Evolutionary conservation across 1,284 basidiomycete species (phyloP), one percentile per base, ranked within the genome.

Genomic region (Flammula alnicola): DNA sequence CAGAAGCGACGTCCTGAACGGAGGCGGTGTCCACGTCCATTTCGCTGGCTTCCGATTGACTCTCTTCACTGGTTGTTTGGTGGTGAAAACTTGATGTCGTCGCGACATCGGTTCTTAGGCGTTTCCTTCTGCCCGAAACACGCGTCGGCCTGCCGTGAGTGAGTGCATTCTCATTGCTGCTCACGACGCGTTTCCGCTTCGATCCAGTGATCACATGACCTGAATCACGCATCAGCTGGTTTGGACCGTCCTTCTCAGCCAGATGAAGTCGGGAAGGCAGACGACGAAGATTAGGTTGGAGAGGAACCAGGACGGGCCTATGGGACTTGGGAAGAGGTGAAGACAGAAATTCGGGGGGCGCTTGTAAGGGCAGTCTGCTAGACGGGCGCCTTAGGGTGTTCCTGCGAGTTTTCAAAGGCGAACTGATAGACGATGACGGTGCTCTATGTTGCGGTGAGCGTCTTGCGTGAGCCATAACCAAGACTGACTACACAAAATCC

Each of bases 181-280:
- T 82, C 51, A 74, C 74, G 59, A 83, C 79, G 77, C 88, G 87
- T 75, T 91, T 91, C 64, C 88, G 76, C 71, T 91, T 91, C 32
- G 78, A 70, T 42, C 88, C 87, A 41, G 76, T 70, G 44, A 74
- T 72, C 41, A 77, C 74, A 60, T 71, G 68, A 51, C 66, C 60
- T 39, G 68, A 68, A 66, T 80, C 72, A 55, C 73, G 76, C 75
- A 81, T 81, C 43, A 63, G 71, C 59, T 65, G 64, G 51, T 67
- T 61, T 23, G 58, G 56, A 26, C 72, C 52, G 40, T 52, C 60
- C 47, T 65, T 72, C 41, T 71, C 66, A 33, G 67, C 54, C 44
- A 74, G 59, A 33, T 64, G 52, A 43, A 59, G 54, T 58, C 88
- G 81, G 38, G 84, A 84, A 16, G 86, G 84, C 14, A 88, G 72